Base-by-base conservation (phyloP, 2,329 filamentous ascomycete genomes). In the Penicillium sp. region DNA sequence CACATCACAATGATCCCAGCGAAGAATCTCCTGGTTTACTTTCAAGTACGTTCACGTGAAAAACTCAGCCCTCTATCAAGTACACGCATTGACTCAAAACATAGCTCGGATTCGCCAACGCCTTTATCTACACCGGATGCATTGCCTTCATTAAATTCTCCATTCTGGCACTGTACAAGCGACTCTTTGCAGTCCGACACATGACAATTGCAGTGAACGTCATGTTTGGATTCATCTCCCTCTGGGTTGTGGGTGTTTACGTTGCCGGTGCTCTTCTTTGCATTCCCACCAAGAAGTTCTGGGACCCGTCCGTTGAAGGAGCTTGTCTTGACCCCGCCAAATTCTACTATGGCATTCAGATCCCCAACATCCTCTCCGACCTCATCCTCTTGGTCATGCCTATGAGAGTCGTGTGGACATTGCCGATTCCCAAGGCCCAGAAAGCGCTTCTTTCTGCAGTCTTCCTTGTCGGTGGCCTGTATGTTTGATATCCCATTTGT, bases 341-440 rank as follows among this genome's bases (percentile, higher is more conserved):
- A n/a, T 72, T 67, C 48, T 69, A 68, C 44, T 70, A 70, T n/a
- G 70, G 61, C 25, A 50, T 62, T 29, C 68, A 70, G 29, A 66
- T 72, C 19, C 70, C 70, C 2, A 72, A 72, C 38, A 72, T 72
- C 17, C 15, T 71, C 21, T 65, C 69, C 0, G 70, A 72, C 41
- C n/a, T 65, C 2, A 60, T 71, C 12, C 55, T 72, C 8, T 58
- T 72, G 9, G 21, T 66, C 2, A 67, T 72, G 64, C 70, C 70
- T 0, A 55, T 71, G 49, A 61, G 57, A 23, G 56, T 68, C 5
- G 68, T 72, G 5, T 69, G 69, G 66, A 48, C 57, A 4, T 54
- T 72, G 9, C 67, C 66, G 0, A 66, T 71, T 19, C 41, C 67
- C 1, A 68, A 63, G 19, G 47, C 56, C 1, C 68, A 72, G 43